Evolutionary conservation across 2,329 filamentous ascomycete species (phyloP), one percentile per base, ranked within the genome.

Genomic region (Pseudomassariella vexata): DNA sequence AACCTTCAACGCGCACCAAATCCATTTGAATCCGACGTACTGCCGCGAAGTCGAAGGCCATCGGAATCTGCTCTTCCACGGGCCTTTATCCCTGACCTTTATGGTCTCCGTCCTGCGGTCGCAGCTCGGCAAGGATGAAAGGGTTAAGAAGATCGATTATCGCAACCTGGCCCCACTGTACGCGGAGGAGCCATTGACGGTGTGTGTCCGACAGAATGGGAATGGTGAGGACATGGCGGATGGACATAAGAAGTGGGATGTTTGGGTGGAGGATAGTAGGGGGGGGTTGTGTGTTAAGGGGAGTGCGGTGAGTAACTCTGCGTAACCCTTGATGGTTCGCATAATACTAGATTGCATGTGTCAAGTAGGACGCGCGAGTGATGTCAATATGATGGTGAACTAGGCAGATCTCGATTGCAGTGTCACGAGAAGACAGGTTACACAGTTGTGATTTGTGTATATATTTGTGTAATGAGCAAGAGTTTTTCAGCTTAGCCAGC

Each of bases 1-100:
- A 20, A 90, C 85, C 3, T 89, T 87, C 66, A 98, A 98, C 57
- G 86, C 87, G 2, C 92, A 98, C 59, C 69, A 73, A 11, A 95
- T 98, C 46, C 92, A 98, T 60, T 69, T 94, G 15, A 85, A 95
- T 55, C 72, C 70, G 2, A 52, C 69, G 25, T 94, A 86, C 59
- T 79, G 79, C 31, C 70, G 71, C 23, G 63, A 73, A 9, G 64
- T 79, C 9, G 92, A 96, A 56, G 84, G 84, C 9, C 80, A 94
- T 53, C 70, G 70, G 5, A 74, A 79, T 38, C 65, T 87, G 17
- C 70, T 96, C 11, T 85, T 96, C 34, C 92, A 96, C 49, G 92
- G 92, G 0, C 90, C 92, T 1, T 64, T 98, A 33, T 79, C 77
- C 2, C 69, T 94, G 24, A 80, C 82, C 0, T 65, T 96, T 5